Evolutionary conservation across 345 rosid species (phyloP).

Genomic region (Eutrema yunnanense): DNA sequence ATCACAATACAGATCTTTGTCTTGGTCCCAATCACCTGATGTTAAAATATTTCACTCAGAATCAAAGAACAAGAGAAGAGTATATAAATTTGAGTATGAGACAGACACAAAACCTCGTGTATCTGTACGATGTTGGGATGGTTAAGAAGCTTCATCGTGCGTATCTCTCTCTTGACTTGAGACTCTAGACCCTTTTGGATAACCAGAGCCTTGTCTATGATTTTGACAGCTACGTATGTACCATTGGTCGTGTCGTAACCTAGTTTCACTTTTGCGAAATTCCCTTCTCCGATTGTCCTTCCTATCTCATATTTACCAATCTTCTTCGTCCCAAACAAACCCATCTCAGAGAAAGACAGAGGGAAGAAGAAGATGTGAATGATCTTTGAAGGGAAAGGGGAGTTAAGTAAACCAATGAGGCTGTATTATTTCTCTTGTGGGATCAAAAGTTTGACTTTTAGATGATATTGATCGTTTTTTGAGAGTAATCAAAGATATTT

Average conservation of each 20-base stretch:
- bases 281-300: constrained; percentile 80
- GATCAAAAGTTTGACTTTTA: constrained; percentile 19
- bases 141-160: constrained; percentile 79
- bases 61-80: background rate
- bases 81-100: background rate
- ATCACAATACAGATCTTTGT: constrained; percentile 80
- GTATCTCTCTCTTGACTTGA: constrained; percentile 83
- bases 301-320: constrained; percentile 70
- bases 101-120: constrained; percentile 54
- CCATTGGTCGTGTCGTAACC: constrained; percentile 60
- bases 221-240: constrained; percentile 63
- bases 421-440: background rate
- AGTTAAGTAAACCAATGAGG: background rate
- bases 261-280: constrained; percentile 86
- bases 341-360: constrained; percentile 1
- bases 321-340: constrained; percentile 33
- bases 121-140: constrained; percentile 78
- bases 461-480: background rate
- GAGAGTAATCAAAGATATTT: background rate
- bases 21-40: constrained; percentile 83
- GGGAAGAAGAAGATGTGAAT: background rate
- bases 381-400: background rate
- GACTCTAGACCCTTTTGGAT: constrained; percentile 59
- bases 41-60: background rate
- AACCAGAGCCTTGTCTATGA: constrained; percentile 71